These are phyloP conservation scores for Entrophospora sp. DNA, from an alignment of 192 early-diverging fungal genomes.

Conservation along the genomic window DNA sequence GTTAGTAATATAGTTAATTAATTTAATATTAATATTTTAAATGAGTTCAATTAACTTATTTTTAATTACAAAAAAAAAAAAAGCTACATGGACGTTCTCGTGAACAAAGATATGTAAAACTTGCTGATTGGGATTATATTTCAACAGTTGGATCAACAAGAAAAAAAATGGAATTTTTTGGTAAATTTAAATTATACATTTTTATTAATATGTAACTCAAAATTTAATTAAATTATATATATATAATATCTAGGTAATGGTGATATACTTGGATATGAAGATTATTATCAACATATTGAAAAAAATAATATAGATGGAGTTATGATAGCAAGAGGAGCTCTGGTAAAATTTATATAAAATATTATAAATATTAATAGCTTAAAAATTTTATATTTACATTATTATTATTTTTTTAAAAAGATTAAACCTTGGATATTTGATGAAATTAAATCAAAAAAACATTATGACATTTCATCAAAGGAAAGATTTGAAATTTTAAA, in stretches of 20 bases:
- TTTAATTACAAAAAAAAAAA: not conserved
- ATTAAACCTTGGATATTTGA: conserved; percentile 97
- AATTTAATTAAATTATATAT: not conserved
- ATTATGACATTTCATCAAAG: conserved; percentile 83
- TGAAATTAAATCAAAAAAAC: conserved; percentile 77
- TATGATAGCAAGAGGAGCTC: conserved; percentile 80
- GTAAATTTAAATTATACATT: conserved; percentile 36
- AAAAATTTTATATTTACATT: no score
- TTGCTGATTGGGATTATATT: conserved; percentile 93
- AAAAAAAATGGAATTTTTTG: conserved; percentile 48
- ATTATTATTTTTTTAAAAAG: not conserved
- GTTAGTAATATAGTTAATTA: conserved; percentile 11
- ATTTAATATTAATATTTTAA: not conserved
- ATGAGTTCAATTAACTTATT: not conserved
- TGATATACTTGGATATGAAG: conserved; percentile 76
- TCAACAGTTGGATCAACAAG: conserved; percentile 37
- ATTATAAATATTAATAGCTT: no score
- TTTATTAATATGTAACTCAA: conserved; percentile 12
- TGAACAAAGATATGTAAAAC: conserved; percentile 83
- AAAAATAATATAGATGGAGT: conserved; percentile 63
- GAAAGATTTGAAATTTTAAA: conserved; percentile 90
- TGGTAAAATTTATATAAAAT: conserved; percentile 10
- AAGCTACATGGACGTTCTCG: conserved; percentile 84
- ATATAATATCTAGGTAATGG: no score
- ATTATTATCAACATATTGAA: conserved; percentile 69